Evolutionary conservation across 441 rosid genomes (phyloP).

Genomic region (Pelargonium australe): DNA sequence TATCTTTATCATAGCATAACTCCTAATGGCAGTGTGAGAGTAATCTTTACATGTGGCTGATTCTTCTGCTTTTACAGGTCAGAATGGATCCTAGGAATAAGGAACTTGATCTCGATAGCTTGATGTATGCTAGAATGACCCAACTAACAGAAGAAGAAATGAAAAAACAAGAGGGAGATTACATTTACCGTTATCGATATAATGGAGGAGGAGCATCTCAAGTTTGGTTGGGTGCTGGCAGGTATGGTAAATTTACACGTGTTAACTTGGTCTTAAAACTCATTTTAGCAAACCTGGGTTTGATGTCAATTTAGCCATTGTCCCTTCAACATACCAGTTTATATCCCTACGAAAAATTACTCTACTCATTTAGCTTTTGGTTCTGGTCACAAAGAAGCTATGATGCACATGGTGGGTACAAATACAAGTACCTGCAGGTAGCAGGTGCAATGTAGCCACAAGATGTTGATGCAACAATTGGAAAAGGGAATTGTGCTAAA

Average conservation of each 20-base stretch:
- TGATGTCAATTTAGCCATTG: not conserved
- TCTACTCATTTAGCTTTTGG: not conserved
- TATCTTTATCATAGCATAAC: not conserved
- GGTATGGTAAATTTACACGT: slow-evolving; percentile 35
- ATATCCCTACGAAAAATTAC: not conserved
- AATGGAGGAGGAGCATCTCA: slow-evolving; percentile 97
- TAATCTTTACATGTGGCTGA: not conserved
- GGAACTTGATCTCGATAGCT: slow-evolving; percentile 57
- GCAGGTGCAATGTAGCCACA: not conserved
- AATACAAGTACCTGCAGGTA: not conserved
- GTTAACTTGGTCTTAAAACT: slow-evolving; percentile 5
- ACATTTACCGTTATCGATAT: slow-evolving; percentile 86
- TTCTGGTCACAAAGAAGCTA: not conserved
- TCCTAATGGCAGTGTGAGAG: not conserved
- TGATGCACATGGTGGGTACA: not conserved
- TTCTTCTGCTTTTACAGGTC: slow-evolving; percentile 40
- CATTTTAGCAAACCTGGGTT: not conserved
- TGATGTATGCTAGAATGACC: slow-evolving; percentile 51
- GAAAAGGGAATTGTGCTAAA: not conserved
- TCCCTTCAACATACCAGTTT: not conserved
- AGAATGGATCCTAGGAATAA: slow-evolving; percentile 92
- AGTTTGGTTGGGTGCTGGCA: slow-evolving; percentile 92
- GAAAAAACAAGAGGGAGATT: slow-evolving; percentile 85
- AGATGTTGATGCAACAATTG: not conserved
- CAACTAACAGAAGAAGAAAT: slow-evolving; percentile 64